Conservation (phyloP, 1,284 basidiomycete genomes). For the Marasmius fiardii region DNA sequence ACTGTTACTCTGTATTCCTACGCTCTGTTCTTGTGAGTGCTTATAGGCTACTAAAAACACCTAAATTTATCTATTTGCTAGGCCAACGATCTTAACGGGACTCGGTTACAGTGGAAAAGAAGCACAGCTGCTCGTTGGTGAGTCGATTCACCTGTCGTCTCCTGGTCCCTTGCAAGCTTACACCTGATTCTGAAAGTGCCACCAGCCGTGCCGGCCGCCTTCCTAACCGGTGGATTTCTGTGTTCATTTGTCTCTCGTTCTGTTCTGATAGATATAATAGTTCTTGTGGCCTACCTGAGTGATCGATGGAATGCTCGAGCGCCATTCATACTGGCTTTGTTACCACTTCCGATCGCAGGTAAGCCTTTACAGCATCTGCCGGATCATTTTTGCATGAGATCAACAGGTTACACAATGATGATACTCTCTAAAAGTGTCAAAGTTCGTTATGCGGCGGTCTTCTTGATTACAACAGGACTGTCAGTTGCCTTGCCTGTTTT, state of each 20-base stretch:
- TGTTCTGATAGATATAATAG: slow-evolving; percentile 19
- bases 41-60: not conserved
- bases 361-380: slow-evolving; percentile 11
- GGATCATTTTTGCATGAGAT: not conserved
- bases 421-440: slow-evolving; percentile 47
- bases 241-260: not conserved
- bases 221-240: slow-evolving; percentile 43
- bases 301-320: slow-evolving; percentile 55
- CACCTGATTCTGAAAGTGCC: slow-evolving; percentile 35
- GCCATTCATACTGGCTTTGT: slow-evolving; percentile 53
- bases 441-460: slow-evolving; percentile 47
- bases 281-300: slow-evolving; percentile 46
- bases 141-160: slow-evolving; percentile 1
- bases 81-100: slow-evolving; percentile 55
- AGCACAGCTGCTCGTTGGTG: slow-evolving; percentile 56
- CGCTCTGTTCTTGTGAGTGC: slow-evolving; percentile 51
- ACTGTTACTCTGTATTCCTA: slow-evolving; percentile 57
- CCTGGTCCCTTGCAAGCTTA: not conserved
- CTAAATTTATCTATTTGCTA: slow-evolving; percentile 16
- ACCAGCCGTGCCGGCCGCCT: slow-evolving; percentile 54
- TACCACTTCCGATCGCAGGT: slow-evolving; percentile 53
- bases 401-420: slow-evolving; percentile 50
- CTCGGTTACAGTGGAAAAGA: slow-evolving; percentile 46
- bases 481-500: slow-evolving; percentile 25
- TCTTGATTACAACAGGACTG: slow-evolving; percentile 57